A percentile compares a stretch with the other conserved stretches of the same genome.
These are phyloP conservation scores for Aspergillus quadrilineatus DNA, from an alignment of 2,329 filamentous ascomycete species.

Conservation along the genomic window DNA sequence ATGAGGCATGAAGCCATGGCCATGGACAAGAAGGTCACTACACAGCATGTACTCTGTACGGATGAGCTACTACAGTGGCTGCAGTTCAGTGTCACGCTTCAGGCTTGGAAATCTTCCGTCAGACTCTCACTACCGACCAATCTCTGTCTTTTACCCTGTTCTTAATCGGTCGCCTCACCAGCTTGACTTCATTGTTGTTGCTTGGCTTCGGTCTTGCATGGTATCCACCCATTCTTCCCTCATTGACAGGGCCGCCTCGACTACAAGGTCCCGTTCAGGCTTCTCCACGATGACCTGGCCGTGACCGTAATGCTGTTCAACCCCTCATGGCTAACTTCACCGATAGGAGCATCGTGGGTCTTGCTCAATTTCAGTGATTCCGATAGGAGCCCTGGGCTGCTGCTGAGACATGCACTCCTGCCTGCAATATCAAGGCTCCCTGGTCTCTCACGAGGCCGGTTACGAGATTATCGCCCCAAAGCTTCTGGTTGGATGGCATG, in stretches of 20 bases:
- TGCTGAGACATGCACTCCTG: slow-evolving; percentile 18
- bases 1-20: too few relatives aligned
- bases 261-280: slow-evolving; percentile 21
- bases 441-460: slow-evolving; percentile 12
- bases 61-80: slow-evolving; percentile 2
- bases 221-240: slow-evolving; percentile 21
- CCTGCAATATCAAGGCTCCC: slow-evolving; percentile 19
- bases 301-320: slow-evolving; percentile 12
- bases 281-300: slow-evolving; percentile 29
- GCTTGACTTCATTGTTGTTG: slow-evolving; percentile 18
- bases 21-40: too few relatives aligned
- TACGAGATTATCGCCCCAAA: slow-evolving; percentile 13
- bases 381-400: slow-evolving; percentile 13
- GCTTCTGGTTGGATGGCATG: slow-evolving; percentile 19
- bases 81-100: slow-evolving; percentile 12
- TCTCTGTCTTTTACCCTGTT: slow-evolving; percentile 17
- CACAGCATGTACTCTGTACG: too few relatives aligned
- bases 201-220: slow-evolving; percentile 19
- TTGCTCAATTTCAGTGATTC: slow-evolving; percentile 2
- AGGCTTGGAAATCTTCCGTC: slow-evolving; percentile 12
- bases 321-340: slow-evolving; percentile 23
- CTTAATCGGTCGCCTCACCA: slow-evolving; percentile 21
- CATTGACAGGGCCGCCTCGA: slow-evolving; percentile 21
- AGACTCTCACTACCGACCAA: slow-evolving; percentile 19
- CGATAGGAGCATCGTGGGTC: slow-evolving; percentile 22